These are phyloP conservation scores for Adansonia digitata DNA, from an alignment of 345 rosid genomes.

Conservation along the genomic window DNA sequence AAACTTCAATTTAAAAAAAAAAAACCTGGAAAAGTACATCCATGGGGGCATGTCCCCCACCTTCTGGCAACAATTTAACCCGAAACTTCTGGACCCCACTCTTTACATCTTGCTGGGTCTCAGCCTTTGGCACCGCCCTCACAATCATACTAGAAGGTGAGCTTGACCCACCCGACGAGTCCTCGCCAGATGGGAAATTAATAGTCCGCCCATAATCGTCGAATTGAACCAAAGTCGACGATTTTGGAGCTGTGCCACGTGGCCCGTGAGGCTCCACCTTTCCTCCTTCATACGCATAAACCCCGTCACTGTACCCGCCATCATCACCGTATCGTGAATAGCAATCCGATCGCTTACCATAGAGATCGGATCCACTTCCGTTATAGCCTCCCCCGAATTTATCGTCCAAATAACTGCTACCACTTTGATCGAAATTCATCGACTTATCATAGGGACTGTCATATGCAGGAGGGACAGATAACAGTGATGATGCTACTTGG, in stretches of 20 bases:
- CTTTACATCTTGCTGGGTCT: slow-evolving; percentile 67
- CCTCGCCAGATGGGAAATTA: slow-evolving; percentile 53
- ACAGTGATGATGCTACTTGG: slow-evolving; percentile 36
- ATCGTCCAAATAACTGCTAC: slow-evolving; percentile 39
- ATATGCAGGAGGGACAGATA: slow-evolving; percentile 40
- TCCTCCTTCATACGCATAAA: slow-evolving; percentile 82
- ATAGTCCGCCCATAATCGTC: slow-evolving; percentile 93
- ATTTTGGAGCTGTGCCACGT: slow-evolving; percentile 81
- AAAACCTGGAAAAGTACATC: slow-evolving; percentile 94
- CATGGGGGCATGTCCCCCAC: slow-evolving; percentile 69
- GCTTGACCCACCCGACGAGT: slow-evolving; percentile 30
- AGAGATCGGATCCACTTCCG: slow-evolving; percentile 48
- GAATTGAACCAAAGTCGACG: slow-evolving; percentile 59
- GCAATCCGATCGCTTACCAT: slow-evolving; percentile 57
- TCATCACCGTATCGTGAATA: slow-evolving; percentile 41
- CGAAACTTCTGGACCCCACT: slow-evolving; percentile 94
- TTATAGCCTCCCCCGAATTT: slow-evolving; percentile 45
- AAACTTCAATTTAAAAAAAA: background rate
- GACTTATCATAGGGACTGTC: slow-evolving; percentile 50
- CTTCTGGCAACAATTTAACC: slow-evolving; percentile 82
- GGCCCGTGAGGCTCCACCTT: slow-evolving; percentile 89
- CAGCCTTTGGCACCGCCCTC: slow-evolving; percentile 86
- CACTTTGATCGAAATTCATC: slow-evolving; percentile 42
- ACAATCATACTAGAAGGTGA: slow-evolving; percentile 62
- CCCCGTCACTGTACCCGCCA: slow-evolving; percentile 74